A percentile compares a stretch with the other conserved stretches of the same genome.
These are phyloP conservation scores for Xylaria curta DNA, from an alignment of 495 filamentous ascomycete genomes.

Conservation along the genomic window DNA sequence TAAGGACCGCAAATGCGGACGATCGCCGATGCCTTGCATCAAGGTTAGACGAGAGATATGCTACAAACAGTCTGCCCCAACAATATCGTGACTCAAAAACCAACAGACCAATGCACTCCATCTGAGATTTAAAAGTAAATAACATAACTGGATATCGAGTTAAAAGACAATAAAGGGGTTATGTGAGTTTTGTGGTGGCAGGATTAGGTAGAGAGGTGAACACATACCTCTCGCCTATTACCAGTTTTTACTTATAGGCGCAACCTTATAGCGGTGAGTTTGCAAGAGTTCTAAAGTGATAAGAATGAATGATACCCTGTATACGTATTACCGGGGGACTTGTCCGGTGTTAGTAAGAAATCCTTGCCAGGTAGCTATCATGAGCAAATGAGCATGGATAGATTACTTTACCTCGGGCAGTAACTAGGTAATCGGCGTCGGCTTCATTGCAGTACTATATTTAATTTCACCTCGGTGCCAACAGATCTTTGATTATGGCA, in stretches of 20 bases:
- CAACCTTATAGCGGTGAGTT: background rate
- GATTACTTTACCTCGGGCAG: background rate
- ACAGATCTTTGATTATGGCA: background rate
- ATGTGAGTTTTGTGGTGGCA: too few relatives aligned
- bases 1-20: background rate
- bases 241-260: too few relatives aligned
- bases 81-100: background rate
- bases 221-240: too few relatives aligned
- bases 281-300: background rate
- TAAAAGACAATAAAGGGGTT: too few relatives aligned
- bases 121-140: too few relatives aligned
- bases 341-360: background rate
- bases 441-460: background rate
- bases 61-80: background rate
- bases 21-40: slow-evolving; percentile 20
- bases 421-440: background rate
- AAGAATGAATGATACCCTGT: background rate
- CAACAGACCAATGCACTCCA: background rate
- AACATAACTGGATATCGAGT: too few relatives aligned
- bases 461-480: background rate
- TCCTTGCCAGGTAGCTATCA: slow-evolving; percentile 2
- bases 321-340: background rate
- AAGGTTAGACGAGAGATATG: background rate
- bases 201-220: too few relatives aligned
- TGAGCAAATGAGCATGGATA: slow-evolving; percentile 7